phyloP scores from a whole-genome alignment of 345 rosid species.

The Cochlearia excelsa region DNA sequence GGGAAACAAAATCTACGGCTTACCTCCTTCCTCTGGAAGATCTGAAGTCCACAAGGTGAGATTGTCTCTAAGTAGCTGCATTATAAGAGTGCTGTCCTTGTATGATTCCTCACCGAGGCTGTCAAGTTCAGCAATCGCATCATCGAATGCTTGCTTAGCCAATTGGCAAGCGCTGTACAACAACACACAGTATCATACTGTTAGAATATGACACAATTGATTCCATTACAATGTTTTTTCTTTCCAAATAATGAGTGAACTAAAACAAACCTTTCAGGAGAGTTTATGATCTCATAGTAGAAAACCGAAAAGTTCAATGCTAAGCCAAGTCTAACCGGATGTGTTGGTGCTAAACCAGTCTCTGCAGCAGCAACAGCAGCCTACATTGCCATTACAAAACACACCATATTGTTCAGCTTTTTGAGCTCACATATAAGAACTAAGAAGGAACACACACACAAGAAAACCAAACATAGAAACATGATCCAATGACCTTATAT shows the following conservation, averaged over 20 bases:
- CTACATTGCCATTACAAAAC: slow-evolving; percentile 28
- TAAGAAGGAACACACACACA: not conserved
- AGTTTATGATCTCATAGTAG: slow-evolving; percentile 57
- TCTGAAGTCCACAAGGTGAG: slow-evolving; percentile 99
- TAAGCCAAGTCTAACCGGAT: slow-evolving; percentile 56
- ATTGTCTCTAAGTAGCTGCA: slow-evolving; percentile 97
- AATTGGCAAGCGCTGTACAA: slow-evolving; percentile 89
- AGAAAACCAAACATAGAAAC: not conserved
- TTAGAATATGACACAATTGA: not conserved
- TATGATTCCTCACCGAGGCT: slow-evolving; percentile 92
- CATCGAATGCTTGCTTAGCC: slow-evolving; percentile 98
- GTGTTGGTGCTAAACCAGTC: slow-evolving; percentile 51
- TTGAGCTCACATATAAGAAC: not conserved
- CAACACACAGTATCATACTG: slow-evolving; percentile 6
- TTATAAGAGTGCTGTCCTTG: slow-evolving; percentile 96
- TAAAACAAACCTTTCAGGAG: slow-evolving; percentile 45
- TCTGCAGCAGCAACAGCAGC: slow-evolving; percentile 49
- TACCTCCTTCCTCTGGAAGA: slow-evolving; percentile 95
- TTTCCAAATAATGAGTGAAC: not conserved
- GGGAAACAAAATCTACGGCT: not conserved
- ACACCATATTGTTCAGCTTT: not conserved
- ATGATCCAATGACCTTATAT: slow-evolving; percentile 35
- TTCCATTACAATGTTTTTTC: not conserved
- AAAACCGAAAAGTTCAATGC: slow-evolving; percentile 56
- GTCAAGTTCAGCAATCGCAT: slow-evolving; percentile 97